Evolutionary conservation across 441 rosid species (phyloP), one percentile per base, ranked within the genome.

Genomic region (Rhodomyrtus psidioides): DNA sequence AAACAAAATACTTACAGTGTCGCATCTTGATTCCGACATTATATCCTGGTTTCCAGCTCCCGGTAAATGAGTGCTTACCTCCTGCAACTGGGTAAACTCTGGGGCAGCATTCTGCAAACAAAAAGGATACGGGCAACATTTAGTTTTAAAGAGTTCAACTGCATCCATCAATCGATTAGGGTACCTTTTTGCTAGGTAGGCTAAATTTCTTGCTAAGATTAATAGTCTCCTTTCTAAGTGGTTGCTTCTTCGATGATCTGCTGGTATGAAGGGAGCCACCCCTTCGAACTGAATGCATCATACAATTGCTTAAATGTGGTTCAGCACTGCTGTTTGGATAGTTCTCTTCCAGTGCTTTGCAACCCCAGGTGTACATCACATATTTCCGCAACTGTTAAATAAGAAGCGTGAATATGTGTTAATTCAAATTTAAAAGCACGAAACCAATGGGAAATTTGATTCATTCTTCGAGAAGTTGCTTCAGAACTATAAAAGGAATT

Each of bases 331-430:
- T 86, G 84, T 44, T 85, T 75, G 82, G 55, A 79, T 88, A 19
- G 15, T 91, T 89, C 83, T 92, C 93, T 82, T 92, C 93, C 93
- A 95, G 85, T 65, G 85, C 89, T 87, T 86, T 85, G 93, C 93
- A 92, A 85, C 91, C 95, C 95, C 95, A 97, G 24, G 92, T 97
- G 93, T 94, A 96, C 89, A 88, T 93, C 81, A 97, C 99, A 89
- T 95, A 96, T 92, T 94, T 95, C 90, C 99, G 93, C 93, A 97
- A 90, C 99, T 97, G 91, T 86, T 89, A 65, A 55, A 65, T 81
- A 82, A 84, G 89, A 53, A 81, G 56, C 89, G 55, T 83, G 39
- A 75, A 39, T 23, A 86, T 83, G n/a, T 84, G 55, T 84, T 58
- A 88, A 59, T 59, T 62, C 46, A 79, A 79, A 87, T 26, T 59